A percentile compares a stretch with the other conserved stretches of the same genome.
Conservation (phyloP, 768 basidiomycete genomes). For the Collybiopsis luxurians region DNA sequence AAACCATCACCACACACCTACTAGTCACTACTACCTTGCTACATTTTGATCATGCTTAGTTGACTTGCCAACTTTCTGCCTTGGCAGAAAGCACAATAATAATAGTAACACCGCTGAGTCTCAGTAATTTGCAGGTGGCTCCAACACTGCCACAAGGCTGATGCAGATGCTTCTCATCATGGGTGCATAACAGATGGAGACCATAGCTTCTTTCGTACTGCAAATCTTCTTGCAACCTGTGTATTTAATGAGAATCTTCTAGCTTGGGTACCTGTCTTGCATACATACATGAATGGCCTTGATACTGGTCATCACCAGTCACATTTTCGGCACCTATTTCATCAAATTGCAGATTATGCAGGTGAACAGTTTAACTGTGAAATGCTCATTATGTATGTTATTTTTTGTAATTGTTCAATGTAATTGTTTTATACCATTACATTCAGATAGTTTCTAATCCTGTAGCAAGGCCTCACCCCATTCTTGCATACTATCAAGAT, state of each 20-base stretch:
- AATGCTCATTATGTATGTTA: no score
- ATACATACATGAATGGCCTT: conserved; percentile 18
- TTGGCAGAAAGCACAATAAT: no score
- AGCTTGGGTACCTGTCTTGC: conserved; percentile 21
- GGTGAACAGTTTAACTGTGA: neutral
- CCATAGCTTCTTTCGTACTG: conserved; percentile 19
- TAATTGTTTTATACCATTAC: neutral
- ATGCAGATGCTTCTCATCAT: no score
- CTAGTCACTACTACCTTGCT: no score
- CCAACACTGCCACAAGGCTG: no score
- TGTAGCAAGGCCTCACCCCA: neutral
- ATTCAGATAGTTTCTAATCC: neutral
- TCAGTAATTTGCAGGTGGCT: no score
- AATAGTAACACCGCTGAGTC: no score
- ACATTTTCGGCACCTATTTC: conserved; percentile 13
- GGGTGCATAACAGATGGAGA: conserved; percentile 24
- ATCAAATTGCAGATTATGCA: neutral
- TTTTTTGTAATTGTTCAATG: no score
- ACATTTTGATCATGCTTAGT: no score
- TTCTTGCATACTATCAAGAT: neutral
- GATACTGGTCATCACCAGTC: conserved; percentile 20
- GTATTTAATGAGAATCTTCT: conserved; percentile 9
- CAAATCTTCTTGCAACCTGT: conserved; percentile 18
- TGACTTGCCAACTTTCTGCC: no score
- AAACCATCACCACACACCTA: no score